Base-by-base conservation (phyloP, 2,329 filamentous ascomycete genomes). In the Chlorencoelia australis region DNA sequence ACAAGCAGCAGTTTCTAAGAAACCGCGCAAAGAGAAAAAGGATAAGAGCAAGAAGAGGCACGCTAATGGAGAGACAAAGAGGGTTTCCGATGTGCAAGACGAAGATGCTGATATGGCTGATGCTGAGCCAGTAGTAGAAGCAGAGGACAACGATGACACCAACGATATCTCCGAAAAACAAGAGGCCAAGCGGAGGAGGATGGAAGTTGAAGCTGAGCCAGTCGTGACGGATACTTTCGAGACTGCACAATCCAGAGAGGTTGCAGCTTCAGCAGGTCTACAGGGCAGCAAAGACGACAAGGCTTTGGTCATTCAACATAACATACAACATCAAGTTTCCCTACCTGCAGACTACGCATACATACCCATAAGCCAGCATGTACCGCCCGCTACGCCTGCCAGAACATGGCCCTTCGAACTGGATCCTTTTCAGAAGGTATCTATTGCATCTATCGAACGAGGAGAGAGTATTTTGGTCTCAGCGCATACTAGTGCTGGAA, bases 281-380 rank as follows among this genome's bases (percentile, higher is more conserved):
- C 51, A 53, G 37, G 50, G 41, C 7, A 35, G 27, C 24, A 50
- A 52, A 27, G 50, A 52, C 19, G 51, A 56, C 22, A 50, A 51
- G 18, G 81, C 85, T 5, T 75, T 98, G 18, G 80, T 94, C 15
- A 64, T 98, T 35, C 89, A 86, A 30, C 93, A 98, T 66, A 94
- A 98, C 65, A 94, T 98, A 51, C 88, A 94, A 62, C 91, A 98
- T 68, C 89, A 98, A 63, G 91, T 96, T 50, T 85, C 91, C 9
- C 69, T 98, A 14, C 91, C 91, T 2, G 88, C 89, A 7, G 85
- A 94, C 58, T 94, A 94, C 66, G 82, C 88, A 58, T 95, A 94
- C 57, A 71, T 94, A 13, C 89, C 89, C n/a, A 84, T 98, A 35
- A 93, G 87, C 15, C 73, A 94, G 62, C 91, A 98, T 68, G 87